Base-by-base conservation (phyloP, 1,284 basidiomycete species). In the Cryptococcus sp. region DNA sequence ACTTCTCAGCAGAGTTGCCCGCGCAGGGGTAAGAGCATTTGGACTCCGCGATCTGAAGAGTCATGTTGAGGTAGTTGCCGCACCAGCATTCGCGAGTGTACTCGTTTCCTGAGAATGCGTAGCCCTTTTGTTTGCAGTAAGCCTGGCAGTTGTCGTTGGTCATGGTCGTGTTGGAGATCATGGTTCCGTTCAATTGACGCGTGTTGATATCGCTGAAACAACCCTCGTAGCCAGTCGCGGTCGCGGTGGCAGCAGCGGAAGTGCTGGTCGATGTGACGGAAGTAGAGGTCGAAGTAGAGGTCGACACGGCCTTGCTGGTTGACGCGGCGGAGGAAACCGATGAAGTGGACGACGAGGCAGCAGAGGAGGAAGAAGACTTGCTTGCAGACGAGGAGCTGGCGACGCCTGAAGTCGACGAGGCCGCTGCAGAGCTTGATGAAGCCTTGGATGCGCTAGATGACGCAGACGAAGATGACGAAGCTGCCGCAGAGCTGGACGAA, bases 131-230 rank as follows among this genome's bases (percentile, higher is more conserved):
- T n/a, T 43, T 52, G 50, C 64, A 64, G 39, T 58, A 64, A 37
- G 47, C 39, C 34, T 67, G 61, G 49, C 74, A 76, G 8, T 54
- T 46, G 40, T 63, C 49, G 40, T 53, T 55, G 17, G 66, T 74
- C 67, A 70, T 67, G 41, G 46, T 54, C 13, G 50, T 46, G 43
- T 55, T 54, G 37, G 56, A 22, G 34, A 56, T 39, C n/a, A 52
- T 59, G 17, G 58, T 59, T 20, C 62, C 68, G n/a, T 51, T 59
- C 16, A 74, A 55, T 13, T 67, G 58, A n/a, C 64, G 65, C 39
- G 26, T 52, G 6, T 58, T 43, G 4, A 52, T 53, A 37, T 74
- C 70, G 20, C 59, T 54, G 50, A 67, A 66, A 58, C 74, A 76
- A 1, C 74, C 73, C 15, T 59, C 25, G 50, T 50, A 46, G 43